phyloP scores from a whole-genome alignment of 306 rosid species.

The Styphnolobium japonicum region DNA sequence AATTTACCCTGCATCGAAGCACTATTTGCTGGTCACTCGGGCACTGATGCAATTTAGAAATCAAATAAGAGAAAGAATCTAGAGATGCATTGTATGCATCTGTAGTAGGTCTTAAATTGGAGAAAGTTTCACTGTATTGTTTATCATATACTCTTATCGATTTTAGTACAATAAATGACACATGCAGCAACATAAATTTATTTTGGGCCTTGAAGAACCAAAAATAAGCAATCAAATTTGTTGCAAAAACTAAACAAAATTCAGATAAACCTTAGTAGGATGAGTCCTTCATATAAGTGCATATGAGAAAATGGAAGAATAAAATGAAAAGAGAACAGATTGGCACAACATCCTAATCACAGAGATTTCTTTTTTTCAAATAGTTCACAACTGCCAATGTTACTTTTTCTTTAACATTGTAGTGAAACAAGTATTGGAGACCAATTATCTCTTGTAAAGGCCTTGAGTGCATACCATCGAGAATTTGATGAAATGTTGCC shows the following conservation, averaged over 20 bases:
- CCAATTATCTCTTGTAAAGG: conserved; percentile 1
- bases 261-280: not conserved
- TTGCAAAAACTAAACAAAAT: not conserved
- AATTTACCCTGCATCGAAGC: conserved; percentile 67
- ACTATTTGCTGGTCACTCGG: conserved; percentile 39
- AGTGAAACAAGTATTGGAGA: conserved; percentile 4
- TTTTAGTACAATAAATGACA: conserved; percentile 44
- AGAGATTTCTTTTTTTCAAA: not conserved
- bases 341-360: not conserved
- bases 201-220: conserved; percentile 38
- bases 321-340: not conserved
- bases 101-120: conserved; percentile 21
- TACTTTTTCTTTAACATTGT: not conserved
- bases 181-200: conserved; percentile 50
- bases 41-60: conserved; percentile 53
- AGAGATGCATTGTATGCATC: conserved; percentile 24
- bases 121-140: conserved; percentile 18
- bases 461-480: conserved; percentile 50
- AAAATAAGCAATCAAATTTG: not conserved
- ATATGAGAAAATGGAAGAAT: not conserved
- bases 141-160: conserved; percentile 26
- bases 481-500: conserved; percentile 80
- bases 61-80: conserved; percentile 42
- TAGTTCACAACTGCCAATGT: not conserved
- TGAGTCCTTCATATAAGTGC: not conserved